Evolutionary conservation across 257 asterid species (phyloP), one percentile per base, ranked within the genome.

Genomic region (Fraxinus excelsior): DNA sequence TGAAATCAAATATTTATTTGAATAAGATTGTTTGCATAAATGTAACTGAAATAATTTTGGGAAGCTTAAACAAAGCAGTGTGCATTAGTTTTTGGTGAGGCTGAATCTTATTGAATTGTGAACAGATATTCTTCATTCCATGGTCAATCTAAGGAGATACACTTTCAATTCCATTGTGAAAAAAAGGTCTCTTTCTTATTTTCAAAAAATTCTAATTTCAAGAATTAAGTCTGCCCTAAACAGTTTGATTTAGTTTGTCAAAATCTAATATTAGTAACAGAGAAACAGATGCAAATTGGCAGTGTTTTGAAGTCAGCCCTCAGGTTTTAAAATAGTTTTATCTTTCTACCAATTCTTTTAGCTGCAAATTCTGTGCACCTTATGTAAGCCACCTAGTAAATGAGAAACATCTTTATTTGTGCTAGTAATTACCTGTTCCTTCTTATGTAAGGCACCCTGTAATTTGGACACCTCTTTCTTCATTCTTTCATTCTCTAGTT

Each of bases 401-500:
- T 62, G 18, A 23, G 68, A 26, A 3, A 25, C 6, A 23, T 26
- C 8, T 66, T 71, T 58, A 31, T 31, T 25, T 65, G 42, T 70
- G 75, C 32, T 71, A 37, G 69, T 72, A 25, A 64, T 83, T 85
- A 92, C 96, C 96, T 88, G 88, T 70, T 83, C 82, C 73, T 81
- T 89, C 80, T 80, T 87, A 67, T 81, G 79, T 40, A 83, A 78
- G 70, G 72, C 81, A 23, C 73, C 80, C 84, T 84, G 89, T 44
- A 91, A 74, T 74, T 84, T 84, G 76, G 82, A 80, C 77, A 86
- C 76, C 84, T 87, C 95, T 79, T 83, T 90, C 87, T 84, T 81
- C 86, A 87, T 85, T 81, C 83, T 80, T 80, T 86, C 86, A 46
- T 86, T 94, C 91, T 91, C 99, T 85, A 69, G 80, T 68, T 94